Base-by-base conservation (phyloP, 2,329 filamentous ascomycete genomes). In the Aureobasidium sp. region DNA sequence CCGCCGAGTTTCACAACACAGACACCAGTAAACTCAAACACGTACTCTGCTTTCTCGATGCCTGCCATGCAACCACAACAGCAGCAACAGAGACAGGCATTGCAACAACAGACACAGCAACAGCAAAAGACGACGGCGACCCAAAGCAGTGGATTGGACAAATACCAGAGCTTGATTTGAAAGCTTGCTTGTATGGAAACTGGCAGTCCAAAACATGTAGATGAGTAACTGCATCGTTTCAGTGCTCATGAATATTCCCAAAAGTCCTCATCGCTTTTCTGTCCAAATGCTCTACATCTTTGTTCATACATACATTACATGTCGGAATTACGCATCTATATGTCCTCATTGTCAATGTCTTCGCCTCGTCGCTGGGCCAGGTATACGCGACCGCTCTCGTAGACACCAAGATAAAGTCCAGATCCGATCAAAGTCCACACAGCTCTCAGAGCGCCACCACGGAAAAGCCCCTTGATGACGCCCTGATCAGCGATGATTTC, bases 361-460 rank as follows among this genome's bases (percentile, higher is more conserved):
- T 77, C 75, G 3, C 77, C 77, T 62, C 77, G 69, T 62, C 77
- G 67, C 8, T 67, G 68, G 2, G 77, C 78, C 40, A 80, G 62
- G 64, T 75, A 79, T 10, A 79, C 72, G 69, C 90, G 85, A 10
- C 88, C 87, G 64, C 85, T 86, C 72, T 96, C 91, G 74, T 96
- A 96, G 45, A 88, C 87, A 25, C 90, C 89, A 43, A 96, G 75
- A 77, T 96, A 96, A 60, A 96, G 74, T 3, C 90, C 90, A 69
- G 88, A 88, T 0, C 90, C 90, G 5, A 95, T 65, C 58, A 90
- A 86, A 15, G 91, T 94, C 91, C 91, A 96, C 1, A 82, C 81
- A 9, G 82, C 84, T 62, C 92, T 82, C 65, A 96, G 75, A 35
- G 81, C 75, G 2, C 85, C 89, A 7, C 92, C 92, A 35, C 88